Evolutionary conservation across 805 yeast genomes (phyloP).

Genomic region (Nematodospora valgi): DNA sequence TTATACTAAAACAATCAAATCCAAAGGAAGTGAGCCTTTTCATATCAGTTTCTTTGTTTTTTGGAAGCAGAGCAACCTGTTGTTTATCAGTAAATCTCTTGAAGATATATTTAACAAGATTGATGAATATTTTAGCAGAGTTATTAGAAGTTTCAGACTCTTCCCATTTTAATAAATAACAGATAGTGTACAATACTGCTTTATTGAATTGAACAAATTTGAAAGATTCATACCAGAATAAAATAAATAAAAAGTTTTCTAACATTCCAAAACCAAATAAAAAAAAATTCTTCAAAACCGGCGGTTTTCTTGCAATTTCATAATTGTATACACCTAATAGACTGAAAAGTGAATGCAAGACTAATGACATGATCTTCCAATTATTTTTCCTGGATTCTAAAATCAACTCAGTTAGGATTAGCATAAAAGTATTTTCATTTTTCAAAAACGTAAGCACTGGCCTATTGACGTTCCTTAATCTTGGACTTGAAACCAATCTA

Average conservation of each 20-base stretch:
- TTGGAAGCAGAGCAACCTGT: too few species aligned
- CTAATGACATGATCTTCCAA: slow-evolving; percentile 1
- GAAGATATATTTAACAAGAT: not conserved
- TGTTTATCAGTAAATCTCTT: not conserved
- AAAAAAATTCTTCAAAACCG: not conserved
- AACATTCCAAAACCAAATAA: slow-evolving; percentile 7
- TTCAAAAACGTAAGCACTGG: too few species aligned
- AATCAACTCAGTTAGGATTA: slow-evolving; percentile 4
- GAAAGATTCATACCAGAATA: slow-evolving; percentile 8
- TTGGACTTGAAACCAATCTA: not conserved
- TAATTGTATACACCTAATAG: slow-evolving; percentile 2
- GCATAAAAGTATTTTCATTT: slow-evolving; percentile 8
- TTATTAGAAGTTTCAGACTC: slow-evolving; percentile 1
- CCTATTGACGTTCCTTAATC: not conserved
- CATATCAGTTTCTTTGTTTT: not conserved
- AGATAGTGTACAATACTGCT: slow-evolving; percentile 5
- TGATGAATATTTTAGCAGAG: not conserved
- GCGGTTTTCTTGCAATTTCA: not conserved
- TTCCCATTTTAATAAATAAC: slow-evolving; percentile 8
- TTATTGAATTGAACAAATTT: not conserved
- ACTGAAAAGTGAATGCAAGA: slow-evolving; percentile 5
- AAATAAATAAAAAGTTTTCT: slow-evolving; percentile 4
- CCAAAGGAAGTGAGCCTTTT: slow-evolving; percentile 21
- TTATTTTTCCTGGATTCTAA: slow-evolving; percentile 3
- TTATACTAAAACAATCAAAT: slow-evolving; percentile 20